Percentiles rank a stretch among this genome's conserved stretches.
Conservation (phyloP, 768 basidiomycete genomes). For the Cystobasidium onofrii region DNA sequence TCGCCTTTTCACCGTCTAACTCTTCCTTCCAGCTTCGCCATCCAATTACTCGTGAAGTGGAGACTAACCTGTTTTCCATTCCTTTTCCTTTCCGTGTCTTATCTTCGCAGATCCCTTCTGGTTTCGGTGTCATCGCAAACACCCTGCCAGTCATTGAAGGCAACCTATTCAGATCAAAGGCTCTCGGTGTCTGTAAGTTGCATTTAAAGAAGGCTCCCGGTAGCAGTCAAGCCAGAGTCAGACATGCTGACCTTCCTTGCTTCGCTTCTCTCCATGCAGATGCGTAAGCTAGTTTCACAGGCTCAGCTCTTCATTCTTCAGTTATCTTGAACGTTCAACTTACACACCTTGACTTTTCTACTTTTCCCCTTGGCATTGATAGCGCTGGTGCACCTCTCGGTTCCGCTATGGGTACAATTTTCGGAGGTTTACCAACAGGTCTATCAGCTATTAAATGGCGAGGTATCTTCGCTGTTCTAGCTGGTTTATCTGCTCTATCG, state of each 20-base stretch:
- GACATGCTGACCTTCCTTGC: not conserved
- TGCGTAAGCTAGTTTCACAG: not conserved
- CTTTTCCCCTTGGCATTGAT: too few species aligned
- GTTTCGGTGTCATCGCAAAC: constrained; percentile 22
- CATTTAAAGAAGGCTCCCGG: not conserved
- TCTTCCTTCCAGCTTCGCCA: too few species aligned
- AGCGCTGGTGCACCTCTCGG: constrained; percentile 24
- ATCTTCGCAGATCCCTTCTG: constrained; percentile 1
- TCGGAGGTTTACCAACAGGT: constrained; percentile 29
- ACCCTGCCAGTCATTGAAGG: constrained; percentile 28
- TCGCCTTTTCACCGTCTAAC: not conserved
- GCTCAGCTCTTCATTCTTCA: too few species aligned
- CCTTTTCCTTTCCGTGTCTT: not conserved
- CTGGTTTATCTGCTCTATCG: not conserved
- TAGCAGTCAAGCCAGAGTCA: not conserved
- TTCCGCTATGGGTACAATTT: constrained; percentile 25
- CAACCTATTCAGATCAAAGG: not conserved
- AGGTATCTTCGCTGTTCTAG: constrained; percentile 29
- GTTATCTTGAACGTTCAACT: too few species aligned
- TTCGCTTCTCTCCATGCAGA: not conserved
- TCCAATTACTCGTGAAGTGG: not conserved
- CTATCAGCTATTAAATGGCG: constrained; percentile 26
- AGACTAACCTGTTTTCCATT: not conserved
- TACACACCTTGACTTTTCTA: too few species aligned
- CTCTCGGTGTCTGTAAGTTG: constrained; percentile 6